Evolutionary conservation across 2,329 filamentous ascomycete genomes (phyloP), one percentile per base, ranked within the genome.

Genomic region (Pyrenochaeta sp.): DNA sequence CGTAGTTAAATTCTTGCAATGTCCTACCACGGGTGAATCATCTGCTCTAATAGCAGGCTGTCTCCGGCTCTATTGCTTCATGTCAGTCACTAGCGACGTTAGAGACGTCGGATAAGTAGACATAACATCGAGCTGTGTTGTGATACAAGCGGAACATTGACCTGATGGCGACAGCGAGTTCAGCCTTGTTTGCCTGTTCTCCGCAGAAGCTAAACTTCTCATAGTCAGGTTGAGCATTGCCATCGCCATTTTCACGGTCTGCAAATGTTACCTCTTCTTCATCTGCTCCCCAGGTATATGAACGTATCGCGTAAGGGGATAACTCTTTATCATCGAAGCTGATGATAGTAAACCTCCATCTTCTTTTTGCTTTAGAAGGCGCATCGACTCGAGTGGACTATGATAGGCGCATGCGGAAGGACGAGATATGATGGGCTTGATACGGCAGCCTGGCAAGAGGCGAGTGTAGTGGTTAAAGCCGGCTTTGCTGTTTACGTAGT

Each of bases 261-360:
- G 33, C 27, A n/a, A 51, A 46, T 15, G 41, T 51, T 21, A 51
- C 36, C 36, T 51, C 49, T 21, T 51, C 35, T 14, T 17, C 18
- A 12, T 41, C 42, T 4, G 10, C 11, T 35, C 42, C 31, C 49
- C 36, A 51, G 4, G 35, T 51, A 23, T 46, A 42, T 41, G 36
- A 51, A 23, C 45, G 17, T n/a, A 49, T 49, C 11, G 46, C 46
- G 17, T 49, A 49, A 6, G 20, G 30, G 7, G 46, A 36, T 23
- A 41, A 18, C 21, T 18, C 20, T 21, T 21, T 17, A 30, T 39
- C 32, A n/a, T 47, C n/a, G 32, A 47, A 47, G 32, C 33, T 40
- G 27, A 20, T 20, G 21, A 47, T 37, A 10, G 10, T 17, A 23
- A 47, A 33, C 21, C 33, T 10, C 32, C 27, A 20, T 47, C 4